Evolutionary conservation across 306 rosid species (phyloP), one percentile per base, ranked within the genome.

Genomic region (Albizia julibrissin): DNA sequence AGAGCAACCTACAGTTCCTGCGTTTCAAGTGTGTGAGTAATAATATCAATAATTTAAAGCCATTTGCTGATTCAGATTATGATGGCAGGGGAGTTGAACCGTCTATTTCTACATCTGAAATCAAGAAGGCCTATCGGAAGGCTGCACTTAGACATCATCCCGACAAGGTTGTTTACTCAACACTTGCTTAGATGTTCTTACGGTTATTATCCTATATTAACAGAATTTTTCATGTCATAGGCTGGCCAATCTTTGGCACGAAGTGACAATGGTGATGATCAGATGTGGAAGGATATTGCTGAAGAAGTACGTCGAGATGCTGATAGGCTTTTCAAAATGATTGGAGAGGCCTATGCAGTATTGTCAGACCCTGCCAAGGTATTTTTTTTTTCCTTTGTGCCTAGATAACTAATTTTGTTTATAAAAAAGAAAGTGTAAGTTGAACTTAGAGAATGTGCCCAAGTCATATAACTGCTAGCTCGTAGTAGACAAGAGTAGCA

Each of bases 61-160:
- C 49, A 34, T 68, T 26, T 31, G 33, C 79, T 88, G 79, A 86
- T 88, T 79, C 46, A 72, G 46, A 66, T 72, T 84, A 34, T 89
- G 83, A 79, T 89, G 84, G 81, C 91, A 95, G 98, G 92, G 99
- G 99, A 77, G 89, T 95, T 50, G 94, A 91, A 82, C 96, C 93
- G 49, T 91, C 94, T 80, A 91, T 87, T 80, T 90, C 98, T 27
- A 78, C 89, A 78, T 88, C 96, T 83, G 99, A 93, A 79, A 93
- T 95, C 85, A 95, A 91, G 89, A 95, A 92, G 91, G 99, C 99
- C 42, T 95, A 95, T 84, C 91, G 98, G 78, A 95, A 93, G 92
- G 99, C 99, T 86, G 99, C 99, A 80, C 99, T 95, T 64, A 89
- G 92, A 82, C 94, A 95, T 85, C 99, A 95, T 88, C 98, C 99